Conservation (phyloP, 768 basidiomycete genomes). For the Russula lepida region DNA sequence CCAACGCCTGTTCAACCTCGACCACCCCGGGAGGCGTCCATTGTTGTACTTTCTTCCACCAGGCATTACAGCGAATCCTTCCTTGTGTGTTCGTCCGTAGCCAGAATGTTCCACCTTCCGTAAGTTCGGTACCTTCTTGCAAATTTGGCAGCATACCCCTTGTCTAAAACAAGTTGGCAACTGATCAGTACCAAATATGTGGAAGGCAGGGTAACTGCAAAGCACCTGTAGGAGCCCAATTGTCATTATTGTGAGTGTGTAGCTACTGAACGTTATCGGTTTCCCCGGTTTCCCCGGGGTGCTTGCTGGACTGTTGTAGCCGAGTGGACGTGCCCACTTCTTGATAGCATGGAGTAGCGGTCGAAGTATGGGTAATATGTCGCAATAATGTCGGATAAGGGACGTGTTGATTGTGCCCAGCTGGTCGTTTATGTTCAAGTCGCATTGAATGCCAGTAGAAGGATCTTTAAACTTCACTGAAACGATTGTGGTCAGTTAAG, state of each 20-base stretch:
- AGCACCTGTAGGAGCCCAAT: slow-evolving; percentile 51
- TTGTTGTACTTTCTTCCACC: slow-evolving; percentile 3
- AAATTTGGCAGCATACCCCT: slow-evolving; percentile 43
- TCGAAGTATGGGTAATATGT: slow-evolving; percentile 36
- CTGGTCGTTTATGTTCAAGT: slow-evolving; percentile 57
- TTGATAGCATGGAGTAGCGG: slow-evolving; percentile 44
- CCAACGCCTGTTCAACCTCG: slow-evolving; percentile 12
- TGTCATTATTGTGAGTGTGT: slow-evolving; percentile 52
- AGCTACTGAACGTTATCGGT: slow-evolving; percentile 47
- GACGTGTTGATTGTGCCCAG: slow-evolving; percentile 45
- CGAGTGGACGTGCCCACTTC: slow-evolving; percentile 48
- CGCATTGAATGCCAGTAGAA: slow-evolving; percentile 35
- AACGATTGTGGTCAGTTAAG: slow-evolving; percentile 4
- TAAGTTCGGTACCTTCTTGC: slow-evolving; percentile 32
- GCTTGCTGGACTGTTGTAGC: slow-evolving; percentile 39
- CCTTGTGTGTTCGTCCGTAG: slow-evolving; percentile 19
- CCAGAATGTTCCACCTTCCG: slow-evolving; percentile 29
- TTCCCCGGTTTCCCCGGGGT: slow-evolving; percentile 2
- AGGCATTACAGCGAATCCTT: slow-evolving; percentile 12
- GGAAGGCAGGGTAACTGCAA: neutral
- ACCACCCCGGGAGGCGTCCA: slow-evolving; percentile 9
- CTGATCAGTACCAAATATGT: neutral
- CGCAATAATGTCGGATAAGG: slow-evolving; percentile 45
- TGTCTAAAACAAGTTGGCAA: slow-evolving; percentile 28
- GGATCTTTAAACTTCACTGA: slow-evolving; percentile 44